Evolutionary conservation across 129 eudicot genomes (phyloP).

Genomic region (Pseudognaphalium luteoalbum): DNA sequence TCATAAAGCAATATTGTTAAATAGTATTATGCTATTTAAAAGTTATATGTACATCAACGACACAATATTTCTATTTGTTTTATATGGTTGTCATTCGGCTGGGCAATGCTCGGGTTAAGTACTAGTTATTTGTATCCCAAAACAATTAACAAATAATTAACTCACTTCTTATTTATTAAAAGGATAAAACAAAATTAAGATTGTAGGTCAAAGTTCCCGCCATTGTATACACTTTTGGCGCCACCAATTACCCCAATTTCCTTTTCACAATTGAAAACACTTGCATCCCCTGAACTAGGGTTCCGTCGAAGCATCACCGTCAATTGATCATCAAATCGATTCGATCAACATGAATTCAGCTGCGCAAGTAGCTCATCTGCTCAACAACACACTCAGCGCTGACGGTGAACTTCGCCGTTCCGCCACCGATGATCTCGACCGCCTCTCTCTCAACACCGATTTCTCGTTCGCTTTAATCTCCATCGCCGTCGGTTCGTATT

Average conservation of each 20-base stretch:
- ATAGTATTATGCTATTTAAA: no score
- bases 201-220: slow-evolving; percentile 32
- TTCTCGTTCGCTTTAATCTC: slow-evolving; percentile 62
- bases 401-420: slow-evolving; percentile 50
- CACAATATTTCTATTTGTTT: no score
- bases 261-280: background rate
- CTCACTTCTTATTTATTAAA: no score
- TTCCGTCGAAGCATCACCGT: slow-evolving; percentile 27
- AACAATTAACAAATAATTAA: no score
- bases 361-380: slow-evolving; percentile 43
- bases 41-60: no score
- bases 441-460: slow-evolving; percentile 42
- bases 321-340: background rate
- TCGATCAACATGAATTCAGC: slow-evolving; percentile 31
- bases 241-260: slow-evolving; percentile 27
- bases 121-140: no score
- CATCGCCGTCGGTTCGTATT: slow-evolving; percentile 47
- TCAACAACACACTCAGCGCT: slow-evolving; percentile 57
- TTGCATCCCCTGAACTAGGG: slow-evolving; percentile 40
- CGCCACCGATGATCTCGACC: slow-evolving; percentile 63
- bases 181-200: background rate
- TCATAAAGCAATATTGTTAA: no score
- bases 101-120: no score
- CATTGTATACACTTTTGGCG: slow-evolving; percentile 23
- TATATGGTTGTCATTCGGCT: no score